phyloP scores from a whole-genome alignment of 1,284 basidiomycete species.

The Coriolopsis trogii region DNA sequence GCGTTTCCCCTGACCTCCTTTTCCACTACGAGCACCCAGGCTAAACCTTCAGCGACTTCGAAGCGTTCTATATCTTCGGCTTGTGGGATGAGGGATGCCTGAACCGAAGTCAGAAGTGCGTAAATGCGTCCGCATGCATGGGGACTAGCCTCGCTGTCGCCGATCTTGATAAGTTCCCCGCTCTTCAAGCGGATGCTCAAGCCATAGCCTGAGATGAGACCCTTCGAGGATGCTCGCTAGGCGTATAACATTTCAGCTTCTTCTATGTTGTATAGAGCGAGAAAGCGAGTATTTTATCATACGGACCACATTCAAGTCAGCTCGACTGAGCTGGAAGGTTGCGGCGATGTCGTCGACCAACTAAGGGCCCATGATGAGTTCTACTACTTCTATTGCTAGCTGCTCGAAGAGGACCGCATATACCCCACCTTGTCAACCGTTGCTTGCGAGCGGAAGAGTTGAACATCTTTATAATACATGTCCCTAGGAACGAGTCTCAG shows the following conservation, averaged over 20 bases:
- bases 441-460: constrained; percentile 73
- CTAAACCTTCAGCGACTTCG: constrained; percentile 50
- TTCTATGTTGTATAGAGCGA: neutral
- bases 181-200: constrained; percentile 60
- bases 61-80: constrained; percentile 71
- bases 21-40: constrained; percentile 87
- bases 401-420: neutral
- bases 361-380: no score
- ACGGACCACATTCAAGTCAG: constrained; percentile 79
- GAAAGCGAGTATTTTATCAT: neutral
- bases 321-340: constrained; percentile 72
- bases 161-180: constrained; percentile 53
- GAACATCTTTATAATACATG: constrained; percentile 84
- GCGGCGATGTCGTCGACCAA: constrained; percentile 88
- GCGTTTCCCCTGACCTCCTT: constrained; percentile 70
- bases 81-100: constrained; percentile 79
- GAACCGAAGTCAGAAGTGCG: neutral
- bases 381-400: no score
- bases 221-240: constrained; percentile 89
- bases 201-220: constrained; percentile 73
- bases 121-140: neutral
- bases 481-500: constrained; percentile 54
- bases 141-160: constrained; percentile 59
- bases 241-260: no score
- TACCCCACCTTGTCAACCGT: constrained; percentile 69